phyloP scores from a whole-genome alignment of 495 filamentous ascomycete species.

The Aspergillus sclerotioniger region DNA sequence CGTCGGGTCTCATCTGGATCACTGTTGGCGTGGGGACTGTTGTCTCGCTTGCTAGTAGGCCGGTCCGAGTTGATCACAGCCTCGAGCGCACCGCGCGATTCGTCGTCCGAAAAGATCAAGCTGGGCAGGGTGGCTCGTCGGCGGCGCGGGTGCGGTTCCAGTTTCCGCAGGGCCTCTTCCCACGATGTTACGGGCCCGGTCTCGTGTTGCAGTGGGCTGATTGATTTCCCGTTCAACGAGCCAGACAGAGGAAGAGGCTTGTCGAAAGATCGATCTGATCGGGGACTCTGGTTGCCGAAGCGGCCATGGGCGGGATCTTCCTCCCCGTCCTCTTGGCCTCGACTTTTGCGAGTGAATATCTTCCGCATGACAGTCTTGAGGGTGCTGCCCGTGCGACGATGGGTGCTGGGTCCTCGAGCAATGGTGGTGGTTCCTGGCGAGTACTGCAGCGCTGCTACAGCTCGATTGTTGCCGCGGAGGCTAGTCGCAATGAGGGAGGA shows the following conservation, averaged over 20 bases:
- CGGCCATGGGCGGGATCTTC: conserved; percentile 19
- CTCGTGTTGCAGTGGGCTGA: conserved; percentile 27
- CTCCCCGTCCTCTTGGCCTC: conserved; percentile 40
- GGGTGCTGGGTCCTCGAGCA: conserved; percentile 27
- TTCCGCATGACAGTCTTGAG: conserved; percentile 49
- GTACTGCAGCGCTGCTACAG: conserved; percentile 6
- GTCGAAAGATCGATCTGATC: neutral
- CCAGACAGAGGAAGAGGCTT: conserved; percentile 20
- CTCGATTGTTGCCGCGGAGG: conserved; percentile 8
- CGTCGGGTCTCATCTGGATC: conserved; percentile 22
- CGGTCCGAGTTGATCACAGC: conserved; percentile 14
- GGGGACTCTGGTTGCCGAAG: conserved; percentile 7
- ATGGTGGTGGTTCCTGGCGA: conserved; percentile 23
- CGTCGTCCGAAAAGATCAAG: conserved; percentile 42
- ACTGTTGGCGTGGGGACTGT: conserved; percentile 14
- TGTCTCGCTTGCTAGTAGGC: conserved; percentile 14
- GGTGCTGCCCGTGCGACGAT: conserved; percentile 46
- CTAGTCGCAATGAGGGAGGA: conserved; percentile 9
- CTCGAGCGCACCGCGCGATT: conserved; percentile 32
- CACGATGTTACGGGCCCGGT: conserved; percentile 23
- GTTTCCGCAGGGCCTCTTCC: conserved; percentile 22
- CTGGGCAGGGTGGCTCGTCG: conserved; percentile 47
- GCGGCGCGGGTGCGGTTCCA: conserved; percentile 26
- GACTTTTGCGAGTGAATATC: conserved; percentile 44
- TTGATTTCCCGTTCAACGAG: conserved; percentile 27